Conservation (phyloP, 2,329 filamentous ascomycete genomes). For the Tolypocladium tundrense region DNA sequence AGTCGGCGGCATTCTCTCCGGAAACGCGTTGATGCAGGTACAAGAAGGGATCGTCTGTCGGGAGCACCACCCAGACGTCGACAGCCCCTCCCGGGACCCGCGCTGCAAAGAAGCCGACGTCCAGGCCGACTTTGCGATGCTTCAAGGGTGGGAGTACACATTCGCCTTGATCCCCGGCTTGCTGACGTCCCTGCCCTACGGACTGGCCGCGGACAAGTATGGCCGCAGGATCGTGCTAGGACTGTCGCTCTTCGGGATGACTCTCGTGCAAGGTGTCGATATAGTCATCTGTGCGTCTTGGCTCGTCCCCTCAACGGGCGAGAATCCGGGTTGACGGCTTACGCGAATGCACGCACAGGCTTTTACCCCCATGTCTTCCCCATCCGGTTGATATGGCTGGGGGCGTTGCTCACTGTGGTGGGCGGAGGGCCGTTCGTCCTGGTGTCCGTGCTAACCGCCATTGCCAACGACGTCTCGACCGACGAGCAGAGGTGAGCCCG, state of each 20-base stretch:
- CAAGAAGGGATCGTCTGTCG: slow-evolving; percentile 1
- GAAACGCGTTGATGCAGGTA: not conserved
- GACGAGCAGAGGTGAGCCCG: not conserved
- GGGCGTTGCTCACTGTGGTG: not conserved
- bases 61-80: not conserved
- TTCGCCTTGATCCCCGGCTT: not conserved
- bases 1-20: not conserved
- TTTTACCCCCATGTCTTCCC: not conserved
- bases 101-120: not conserved
- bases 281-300: not conserved
- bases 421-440: not conserved
- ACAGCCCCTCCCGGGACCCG: not conserved
- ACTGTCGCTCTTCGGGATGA: not conserved
- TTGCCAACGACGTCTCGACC: not conserved
- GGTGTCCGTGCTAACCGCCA: not conserved
- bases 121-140: not conserved
- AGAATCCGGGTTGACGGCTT: not conserved
- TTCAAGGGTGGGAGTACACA: not conserved
- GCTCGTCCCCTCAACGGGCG: not conserved
- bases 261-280: not conserved
- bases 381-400: not conserved
- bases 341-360: not conserved
- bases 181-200: not conserved
- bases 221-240: not conserved
- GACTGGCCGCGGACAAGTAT: not conserved